These are phyloP conservation scores for Geotrichum restrictum DNA, from an alignment of 1,139 yeast species.

Conservation along the genomic window DNA sequence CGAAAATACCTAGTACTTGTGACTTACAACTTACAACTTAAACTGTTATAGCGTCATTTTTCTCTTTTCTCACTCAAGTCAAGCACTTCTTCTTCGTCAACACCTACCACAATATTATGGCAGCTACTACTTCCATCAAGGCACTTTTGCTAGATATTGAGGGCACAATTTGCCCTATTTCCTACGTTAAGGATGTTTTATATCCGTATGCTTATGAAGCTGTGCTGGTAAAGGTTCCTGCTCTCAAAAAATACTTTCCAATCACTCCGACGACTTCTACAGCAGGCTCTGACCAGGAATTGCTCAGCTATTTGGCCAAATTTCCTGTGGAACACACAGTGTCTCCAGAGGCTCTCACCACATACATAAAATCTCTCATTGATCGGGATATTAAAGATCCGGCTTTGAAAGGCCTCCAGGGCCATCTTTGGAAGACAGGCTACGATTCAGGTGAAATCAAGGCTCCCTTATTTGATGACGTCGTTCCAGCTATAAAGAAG, in stretches of 20 bases:
- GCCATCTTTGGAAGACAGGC: conserved; percentile 76
- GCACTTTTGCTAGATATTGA: conserved; percentile 69
- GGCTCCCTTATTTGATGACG: conserved; percentile 78
- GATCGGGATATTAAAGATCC: conserved; percentile 72
- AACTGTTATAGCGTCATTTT: neutral
- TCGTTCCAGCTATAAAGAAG: conserved; percentile 52
- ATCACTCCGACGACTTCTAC: conserved; percentile 17
- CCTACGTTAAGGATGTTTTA: conserved; percentile 73
- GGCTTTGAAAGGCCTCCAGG: conserved; percentile 72
- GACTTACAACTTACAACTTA: neutral
- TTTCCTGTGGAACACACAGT: conserved; percentile 45
- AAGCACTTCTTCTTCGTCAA: neutral
- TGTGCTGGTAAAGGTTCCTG: conserved; percentile 25
- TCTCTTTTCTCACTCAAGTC: neutral
- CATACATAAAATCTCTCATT: conserved; percentile 57
- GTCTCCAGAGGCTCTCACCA: conserved; percentile 37
- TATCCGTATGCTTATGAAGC: conserved; percentile 42
- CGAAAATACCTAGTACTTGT: neutral
- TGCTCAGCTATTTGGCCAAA: conserved; percentile 38
- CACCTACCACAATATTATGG: neutral
- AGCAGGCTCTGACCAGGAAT: conserved; percentile 2
- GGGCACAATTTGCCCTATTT: conserved; percentile 88
- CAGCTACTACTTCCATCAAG: conserved; percentile 16
- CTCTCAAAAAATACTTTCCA: conserved; percentile 14
- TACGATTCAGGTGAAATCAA: conserved; percentile 66